A percentile compares a stretch with the other conserved stretches of the same genome.
phyloP scores from a whole-genome alignment of 2,329 filamentous ascomycete species.

The Alternaria hordeiaustralica region DNA sequence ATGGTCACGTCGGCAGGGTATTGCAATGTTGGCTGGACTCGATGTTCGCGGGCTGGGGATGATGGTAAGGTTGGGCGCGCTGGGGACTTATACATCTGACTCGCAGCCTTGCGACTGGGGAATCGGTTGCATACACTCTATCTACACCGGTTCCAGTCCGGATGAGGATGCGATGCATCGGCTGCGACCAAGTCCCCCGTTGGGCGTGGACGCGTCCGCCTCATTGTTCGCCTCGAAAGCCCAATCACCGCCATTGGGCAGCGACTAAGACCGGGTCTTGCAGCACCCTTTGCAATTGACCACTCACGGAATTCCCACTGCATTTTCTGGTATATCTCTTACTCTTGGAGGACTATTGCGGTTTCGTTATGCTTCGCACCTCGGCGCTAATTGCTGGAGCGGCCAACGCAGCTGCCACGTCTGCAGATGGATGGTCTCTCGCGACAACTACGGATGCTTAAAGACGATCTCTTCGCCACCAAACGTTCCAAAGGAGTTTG shows the following conservation, averaged over 20 bases:
- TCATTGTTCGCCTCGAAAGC: slow-evolving; percentile 37
- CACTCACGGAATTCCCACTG: slow-evolving; percentile 10
- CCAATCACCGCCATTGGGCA: slow-evolving; percentile 36
- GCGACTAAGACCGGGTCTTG: slow-evolving; percentile 25
- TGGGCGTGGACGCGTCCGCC: slow-evolving; percentile 38
- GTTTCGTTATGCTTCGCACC: slow-evolving; percentile 12
- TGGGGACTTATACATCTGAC: slow-evolving; percentile 30
- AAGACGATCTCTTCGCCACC: slow-evolving; percentile 40
- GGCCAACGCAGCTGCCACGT: slow-evolving; percentile 32
- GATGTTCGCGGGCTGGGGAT: slow-evolving; percentile 17
- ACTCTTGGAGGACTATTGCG: slow-evolving; percentile 4
- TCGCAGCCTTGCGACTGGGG: slow-evolving; percentile 6
- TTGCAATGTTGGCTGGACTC: slow-evolving; percentile 16
- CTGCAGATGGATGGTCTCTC: slow-evolving; percentile 8
- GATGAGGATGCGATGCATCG: slow-evolving; percentile 12
- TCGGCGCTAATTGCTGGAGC: slow-evolving; percentile 7
- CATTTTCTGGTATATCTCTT: slow-evolving; percentile 10
- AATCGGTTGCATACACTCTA: slow-evolving; percentile 11
- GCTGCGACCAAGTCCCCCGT: slow-evolving; percentile 18
- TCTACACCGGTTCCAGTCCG: slow-evolving; percentile 18
- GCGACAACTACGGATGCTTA: slow-evolving; percentile 13
- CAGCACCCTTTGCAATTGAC: slow-evolving; percentile 17
- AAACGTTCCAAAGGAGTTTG: slow-evolving; percentile 2
- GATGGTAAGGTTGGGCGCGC: slow-evolving; percentile 26
- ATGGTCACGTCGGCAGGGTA: slow-evolving; percentile 6